Evolutionary conservation across 176 grass and related monocot species (phyloP).

Genomic region (Avena eriantha): DNA sequence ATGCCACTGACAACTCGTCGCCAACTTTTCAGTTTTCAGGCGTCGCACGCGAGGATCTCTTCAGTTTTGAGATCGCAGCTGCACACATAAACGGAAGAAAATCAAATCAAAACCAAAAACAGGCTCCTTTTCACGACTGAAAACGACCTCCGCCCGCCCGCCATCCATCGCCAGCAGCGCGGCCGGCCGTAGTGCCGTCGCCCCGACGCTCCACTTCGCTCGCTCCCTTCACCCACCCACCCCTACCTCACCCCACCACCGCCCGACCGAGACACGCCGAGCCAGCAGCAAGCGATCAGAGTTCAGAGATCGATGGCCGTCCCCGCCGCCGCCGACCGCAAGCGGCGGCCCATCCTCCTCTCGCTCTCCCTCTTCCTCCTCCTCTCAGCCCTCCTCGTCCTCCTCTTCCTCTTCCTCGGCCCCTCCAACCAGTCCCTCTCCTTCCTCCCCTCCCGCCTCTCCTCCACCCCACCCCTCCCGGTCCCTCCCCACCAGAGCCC

Average conservation of each 20-base stretch:
- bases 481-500: not conserved
- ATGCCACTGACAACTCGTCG: no score
- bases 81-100: not conserved
- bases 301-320: conserved; percentile 43
- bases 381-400: conserved; percentile 49
- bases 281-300: not conserved
- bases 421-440: conserved; percentile 30
- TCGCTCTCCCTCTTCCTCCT: conserved; percentile 53
- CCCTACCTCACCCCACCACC: not conserved
- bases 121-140: not conserved
- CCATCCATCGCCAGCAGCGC: conserved; percentile 14
- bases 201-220: conserved; percentile 40
- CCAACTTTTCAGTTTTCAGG: not conserved
- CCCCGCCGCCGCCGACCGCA: conserved; percentile 46
- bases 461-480: not conserved
- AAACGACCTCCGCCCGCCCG: conserved; percentile 21
- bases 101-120: not conserved
- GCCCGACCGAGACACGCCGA: no score
- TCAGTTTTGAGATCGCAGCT: not conserved
- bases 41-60: not conserved
- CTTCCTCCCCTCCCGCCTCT: conserved; percentile 40
- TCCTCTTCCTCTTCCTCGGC: conserved; percentile 52
- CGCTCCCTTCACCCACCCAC: not conserved
- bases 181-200: conserved; percentile 35
- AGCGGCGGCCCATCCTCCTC: conserved; percentile 55